Base-by-base conservation (phyloP, 192 early-diverging fungal genomes). In the Mortierella hygrophila region DNA sequence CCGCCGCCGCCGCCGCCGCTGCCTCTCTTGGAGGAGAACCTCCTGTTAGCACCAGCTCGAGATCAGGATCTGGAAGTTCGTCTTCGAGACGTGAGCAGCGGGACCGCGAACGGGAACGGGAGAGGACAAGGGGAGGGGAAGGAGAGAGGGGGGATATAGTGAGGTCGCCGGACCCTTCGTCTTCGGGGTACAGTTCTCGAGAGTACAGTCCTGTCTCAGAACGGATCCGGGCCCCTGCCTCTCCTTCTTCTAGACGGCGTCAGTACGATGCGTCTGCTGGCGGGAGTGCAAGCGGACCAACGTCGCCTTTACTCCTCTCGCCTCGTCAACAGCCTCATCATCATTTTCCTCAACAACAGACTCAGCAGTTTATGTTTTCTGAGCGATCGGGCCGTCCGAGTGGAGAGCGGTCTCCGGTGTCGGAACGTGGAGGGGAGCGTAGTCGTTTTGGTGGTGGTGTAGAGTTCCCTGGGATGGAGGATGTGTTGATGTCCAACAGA, bases 291-390 rank as follows among this genome's bases (percentile, higher is more conserved):
- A 65, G 60, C 32, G 60, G 60, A 13, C 60, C 60, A 0, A 65
- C 60, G 29, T 65, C 60, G 11, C 60, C 60, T 15, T 65, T 65
- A 10, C 26, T 65, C 3, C 60, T 65, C 11, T 65, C 60, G 29
- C 60, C 60, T 35, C 60, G 69, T 42, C 69, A 70, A 21, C 69
- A 70, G 38, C 69, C 40, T 2, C n/a, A 70, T 70, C 69, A 70
- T 7, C 69, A 70, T 23, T 42, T 35, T 6, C 69, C 35, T n/a
- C 69, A 70, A 21, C 38, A 65, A 32, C 60, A 65, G 60, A 11
- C 26, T 15, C 60, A 65, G 15, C 60, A 29, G 60, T 32, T 35
- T 13, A 32, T 65, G 60, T 65, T 65, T 65, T 29, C 60, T 29
- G 60, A 65, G 3, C 60, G 60, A 13, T 29, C 32, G 29, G 26